phyloP scores from a whole-genome alignment of 805 yeast species.

The Candida tammaniensis region DNA sequence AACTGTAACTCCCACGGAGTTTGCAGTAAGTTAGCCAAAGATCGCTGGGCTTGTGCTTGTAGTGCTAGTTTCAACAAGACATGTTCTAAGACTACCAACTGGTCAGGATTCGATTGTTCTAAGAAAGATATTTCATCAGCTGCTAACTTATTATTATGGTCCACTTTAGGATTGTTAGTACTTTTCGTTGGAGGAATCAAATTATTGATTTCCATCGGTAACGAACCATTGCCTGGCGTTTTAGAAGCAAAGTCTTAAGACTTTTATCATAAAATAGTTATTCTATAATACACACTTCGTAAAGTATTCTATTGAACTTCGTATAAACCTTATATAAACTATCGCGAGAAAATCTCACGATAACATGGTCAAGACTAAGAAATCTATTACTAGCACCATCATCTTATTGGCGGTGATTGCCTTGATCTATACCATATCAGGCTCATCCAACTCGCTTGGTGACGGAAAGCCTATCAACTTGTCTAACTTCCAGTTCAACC shows the following conservation, averaged over 20 bases:
- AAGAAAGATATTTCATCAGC: constrained; percentile 66
- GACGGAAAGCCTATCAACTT: constrained; percentile 1
- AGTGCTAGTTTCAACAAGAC: constrained; percentile 40
- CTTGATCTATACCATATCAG: constrained; percentile 26
- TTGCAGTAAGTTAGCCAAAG: constrained; percentile 35
- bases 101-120: constrained; percentile 61
- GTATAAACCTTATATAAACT: too few relatives aligned
- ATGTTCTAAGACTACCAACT: constrained; percentile 45
- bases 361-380: constrained; percentile 21
- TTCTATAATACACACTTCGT: too few relatives aligned
- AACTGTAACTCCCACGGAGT: constrained; percentile 55
- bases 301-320: too few relatives aligned
- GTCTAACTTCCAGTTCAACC: not conserved
- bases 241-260: constrained; percentile 41
- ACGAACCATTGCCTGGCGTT: constrained; percentile 66
- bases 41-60: constrained; percentile 54
- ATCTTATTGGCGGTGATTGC: constrained; percentile 22
- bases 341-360: constrained; percentile 1
- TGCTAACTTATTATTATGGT: constrained; percentile 70
- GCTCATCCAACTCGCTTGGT: constrained; percentile 1
- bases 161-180: constrained; percentile 46
- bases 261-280: not conserved
- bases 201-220: constrained; percentile 52
- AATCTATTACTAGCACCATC: constrained; percentile 26
- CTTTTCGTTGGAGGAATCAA: constrained; percentile 51